Conservation (phyloP, 148 eudicot genomes). For the Gaultheria prostrata region DNA sequence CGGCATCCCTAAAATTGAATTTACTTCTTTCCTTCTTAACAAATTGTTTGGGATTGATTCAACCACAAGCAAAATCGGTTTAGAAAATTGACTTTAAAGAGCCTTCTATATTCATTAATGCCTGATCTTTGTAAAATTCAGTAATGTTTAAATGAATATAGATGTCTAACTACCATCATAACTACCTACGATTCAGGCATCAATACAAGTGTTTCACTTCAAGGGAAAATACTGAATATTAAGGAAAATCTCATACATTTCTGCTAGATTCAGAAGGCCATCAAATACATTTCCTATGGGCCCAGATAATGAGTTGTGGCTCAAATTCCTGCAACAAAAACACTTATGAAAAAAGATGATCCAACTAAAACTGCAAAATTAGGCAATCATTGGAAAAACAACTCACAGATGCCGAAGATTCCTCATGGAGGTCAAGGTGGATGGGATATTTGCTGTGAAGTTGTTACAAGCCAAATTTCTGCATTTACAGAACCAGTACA, state of each 20-base stretch:
- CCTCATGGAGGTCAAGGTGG: slow-evolving; percentile 52
- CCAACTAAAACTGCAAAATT: background rate
- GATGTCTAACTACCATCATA: background rate
- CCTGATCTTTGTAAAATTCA: background rate
- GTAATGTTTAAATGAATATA: background rate
- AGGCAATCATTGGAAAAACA: slow-evolving; percentile 15
- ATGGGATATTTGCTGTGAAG: slow-evolving; percentile 61
- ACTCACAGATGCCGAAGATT: slow-evolving; percentile 78
- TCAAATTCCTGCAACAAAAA: slow-evolving; percentile 66
- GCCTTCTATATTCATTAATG: background rate
- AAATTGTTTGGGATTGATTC: background rate
- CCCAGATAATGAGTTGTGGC: slow-evolving; percentile 74
- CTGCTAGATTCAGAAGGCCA: slow-evolving; percentile 57
- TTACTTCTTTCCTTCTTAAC: background rate
- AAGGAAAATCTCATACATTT: slow-evolving; percentile 49
- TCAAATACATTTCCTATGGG: slow-evolving; percentile 68
- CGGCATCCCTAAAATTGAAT: background rate
- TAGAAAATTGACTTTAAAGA: background rate
- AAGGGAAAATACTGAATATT: background rate
- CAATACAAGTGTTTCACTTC: background rate
- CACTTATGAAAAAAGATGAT: slow-evolving; percentile 12
- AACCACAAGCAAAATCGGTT: background rate
- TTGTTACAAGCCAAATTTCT: slow-evolving; percentile 78
- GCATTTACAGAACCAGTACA: slow-evolving; percentile 19
- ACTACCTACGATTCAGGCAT: background rate